Evolutionary conservation across 1,139 yeast genomes (phyloP).

Genomic region (Yamadazyma kanchanaburiensis): DNA sequence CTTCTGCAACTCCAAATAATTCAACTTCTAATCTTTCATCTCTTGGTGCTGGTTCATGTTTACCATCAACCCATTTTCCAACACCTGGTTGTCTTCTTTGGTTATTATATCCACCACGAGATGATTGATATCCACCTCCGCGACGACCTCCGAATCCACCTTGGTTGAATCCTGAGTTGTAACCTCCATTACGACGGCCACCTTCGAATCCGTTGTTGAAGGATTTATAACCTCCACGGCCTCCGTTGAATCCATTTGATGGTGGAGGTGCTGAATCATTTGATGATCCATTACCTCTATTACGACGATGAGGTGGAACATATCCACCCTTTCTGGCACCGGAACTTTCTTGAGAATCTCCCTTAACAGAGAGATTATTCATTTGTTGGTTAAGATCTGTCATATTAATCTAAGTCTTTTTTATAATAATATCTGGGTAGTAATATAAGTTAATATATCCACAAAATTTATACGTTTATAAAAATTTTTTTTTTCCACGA

Average conservation of each 20-base stretch:
- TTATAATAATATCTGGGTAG: constrained; percentile 6
- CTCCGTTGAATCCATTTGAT: constrained; percentile 9
- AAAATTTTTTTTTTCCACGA: constrained; percentile 7
- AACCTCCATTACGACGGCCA: constrained; percentile 9
- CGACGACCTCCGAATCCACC: constrained; percentile 20
- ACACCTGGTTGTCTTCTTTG: constrained; percentile 37
- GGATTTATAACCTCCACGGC: constrained; percentile 3
- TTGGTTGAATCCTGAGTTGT: constrained; percentile 11
- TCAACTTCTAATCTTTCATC: constrained; percentile 73
- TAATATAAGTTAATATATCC: constrained; percentile 11
- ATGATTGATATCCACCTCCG: constrained; percentile 16
- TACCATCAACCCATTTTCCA: constrained; percentile 85
- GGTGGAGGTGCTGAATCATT: constrained; percentile 2
- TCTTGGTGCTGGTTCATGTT: constrained; percentile 78
- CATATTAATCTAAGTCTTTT: constrained; percentile 18
- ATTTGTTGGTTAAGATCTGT: constrained; percentile 42
- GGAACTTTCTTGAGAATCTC: constrained; percentile 10
- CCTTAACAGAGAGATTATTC: constrained; percentile 40
- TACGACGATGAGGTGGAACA: constrained; percentile 71
- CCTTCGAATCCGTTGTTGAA: constrained; percentile 7
- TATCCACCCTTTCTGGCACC: constrained; percentile 37
- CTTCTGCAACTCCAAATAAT: constrained; percentile 86
- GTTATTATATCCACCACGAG: constrained; percentile 23
- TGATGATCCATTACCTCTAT: constrained; percentile 14
- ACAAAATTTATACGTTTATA: constrained; percentile 4